These are phyloP conservation scores for Gamarada debralockiae DNA, from an alignment of 495 filamentous ascomycete species.

Conservation along the genomic window DNA sequence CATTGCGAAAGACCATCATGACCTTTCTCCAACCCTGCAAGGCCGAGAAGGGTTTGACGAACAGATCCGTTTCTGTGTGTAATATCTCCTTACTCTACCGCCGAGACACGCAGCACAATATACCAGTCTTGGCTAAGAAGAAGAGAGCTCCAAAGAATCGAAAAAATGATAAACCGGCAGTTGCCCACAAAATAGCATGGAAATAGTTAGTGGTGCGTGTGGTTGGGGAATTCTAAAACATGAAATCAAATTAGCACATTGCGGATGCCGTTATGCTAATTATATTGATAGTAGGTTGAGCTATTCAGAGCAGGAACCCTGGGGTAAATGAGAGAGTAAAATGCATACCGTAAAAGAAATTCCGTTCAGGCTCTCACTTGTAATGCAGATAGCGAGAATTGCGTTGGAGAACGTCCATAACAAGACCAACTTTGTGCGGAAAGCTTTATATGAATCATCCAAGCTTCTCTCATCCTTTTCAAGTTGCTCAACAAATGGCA, in stretches of 20 bases:
- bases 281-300: not conserved
- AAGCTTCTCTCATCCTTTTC: slow-evolving; percentile 73
- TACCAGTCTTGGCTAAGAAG: slow-evolving; percentile 86
- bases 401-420: slow-evolving; percentile 92
- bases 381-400: slow-evolving; percentile 77
- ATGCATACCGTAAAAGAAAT: slow-evolving; percentile 78
- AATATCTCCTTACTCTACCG: too few species aligned
- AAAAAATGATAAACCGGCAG: slow-evolving; percentile 72
- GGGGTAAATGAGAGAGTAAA: slow-evolving; percentile 1
- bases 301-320: not conserved
- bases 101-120: slow-evolving; percentile 88
- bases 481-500: slow-evolving; percentile 69
- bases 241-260: slow-evolving; percentile 33
- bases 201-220: slow-evolving; percentile 80
- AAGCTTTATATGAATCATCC: slow-evolving; percentile 96
- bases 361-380: slow-evolving; percentile 71
- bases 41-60: too few species aligned
- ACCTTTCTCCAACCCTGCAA: too few species aligned
- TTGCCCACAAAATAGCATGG: slow-evolving; percentile 84
- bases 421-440: slow-evolving; percentile 86
- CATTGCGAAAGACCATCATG: too few species aligned
- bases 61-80: too few species aligned
- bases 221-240: slow-evolving; percentile 48
- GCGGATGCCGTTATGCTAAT: not conserved
- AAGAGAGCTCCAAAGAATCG: slow-evolving; percentile 86